A percentile compares a stretch with the other conserved stretches of the same genome.
Conservation (phyloP, 441 rosid genomes). For the Gossypium laxum region DNA sequence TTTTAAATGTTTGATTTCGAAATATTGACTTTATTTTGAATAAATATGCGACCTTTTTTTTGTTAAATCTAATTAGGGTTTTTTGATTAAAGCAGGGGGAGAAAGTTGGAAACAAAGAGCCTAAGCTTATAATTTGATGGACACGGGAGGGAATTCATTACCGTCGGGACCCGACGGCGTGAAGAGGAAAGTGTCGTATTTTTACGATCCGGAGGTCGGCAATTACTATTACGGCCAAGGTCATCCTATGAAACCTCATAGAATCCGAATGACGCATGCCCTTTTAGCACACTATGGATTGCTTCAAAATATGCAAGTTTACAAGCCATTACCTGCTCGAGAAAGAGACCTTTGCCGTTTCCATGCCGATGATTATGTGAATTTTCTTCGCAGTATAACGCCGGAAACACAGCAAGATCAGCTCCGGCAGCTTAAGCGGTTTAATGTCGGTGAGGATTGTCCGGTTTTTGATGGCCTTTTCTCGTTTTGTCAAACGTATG, state of each 20-base stretch:
- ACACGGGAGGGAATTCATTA: conserved; percentile 38
- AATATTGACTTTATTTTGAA: neutral
- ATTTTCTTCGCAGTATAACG: conserved; percentile 36
- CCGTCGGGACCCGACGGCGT: conserved; percentile 45
- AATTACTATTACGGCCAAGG: conserved; percentile 62
- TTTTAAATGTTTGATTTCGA: neutral
- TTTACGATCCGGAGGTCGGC: conserved; percentile 52
- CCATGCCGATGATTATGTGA: conserved; percentile 44
- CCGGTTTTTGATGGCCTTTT: conserved; percentile 67
- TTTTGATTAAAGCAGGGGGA: neutral
- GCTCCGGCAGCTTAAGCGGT: conserved; percentile 41
- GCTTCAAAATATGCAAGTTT: conserved; percentile 46
- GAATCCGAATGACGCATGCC: conserved; percentile 68
- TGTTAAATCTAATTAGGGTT: neutral
- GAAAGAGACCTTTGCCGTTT: conserved; percentile 46
- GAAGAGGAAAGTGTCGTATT: conserved; percentile 46
- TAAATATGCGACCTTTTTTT: neutral
- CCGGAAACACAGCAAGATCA: conserved; percentile 47
- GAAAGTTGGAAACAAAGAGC: neutral
- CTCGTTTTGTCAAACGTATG: conserved; percentile 65
- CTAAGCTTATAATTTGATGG: conserved; percentile 19
- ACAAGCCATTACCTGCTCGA: conserved; percentile 37
- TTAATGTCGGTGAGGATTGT: conserved; percentile 62
- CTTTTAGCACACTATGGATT: conserved; percentile 51
- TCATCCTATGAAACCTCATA: conserved; percentile 74